Percentiles rank a stretch among this genome's conserved stretches.
Conservation (phyloP, 306 rosid genomes). For the Vigna unguiculata region DNA sequence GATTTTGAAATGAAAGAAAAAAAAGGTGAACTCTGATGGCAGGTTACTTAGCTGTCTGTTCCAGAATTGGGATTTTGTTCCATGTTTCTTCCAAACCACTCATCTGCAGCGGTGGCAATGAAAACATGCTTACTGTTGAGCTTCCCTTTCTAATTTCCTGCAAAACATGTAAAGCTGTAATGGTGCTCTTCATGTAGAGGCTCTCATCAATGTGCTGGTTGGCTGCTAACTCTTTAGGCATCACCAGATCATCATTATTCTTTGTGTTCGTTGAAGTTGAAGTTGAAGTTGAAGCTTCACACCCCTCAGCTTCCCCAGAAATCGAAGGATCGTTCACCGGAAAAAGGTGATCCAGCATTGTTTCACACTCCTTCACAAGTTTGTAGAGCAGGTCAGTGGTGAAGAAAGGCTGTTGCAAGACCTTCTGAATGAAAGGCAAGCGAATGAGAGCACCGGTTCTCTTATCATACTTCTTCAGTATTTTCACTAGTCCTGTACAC, state of each 20-base stretch:
- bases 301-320: constrained; percentile 50
- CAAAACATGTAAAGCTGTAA: constrained; percentile 73
- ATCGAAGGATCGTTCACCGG: constrained; percentile 49
- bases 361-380: constrained; percentile 90
- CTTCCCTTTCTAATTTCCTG: constrained; percentile 85
- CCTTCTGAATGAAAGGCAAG: constrained; percentile 89
- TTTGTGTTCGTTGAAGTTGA: constrained; percentile 54
- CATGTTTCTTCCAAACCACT: constrained; percentile 63
- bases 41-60: constrained; percentile 66
- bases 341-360: constrained; percentile 74
- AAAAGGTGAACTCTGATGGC: not conserved
- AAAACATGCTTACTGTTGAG: constrained; percentile 77
- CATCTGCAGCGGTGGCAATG: constrained; percentile 79
- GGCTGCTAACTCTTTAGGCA: constrained; percentile 62
- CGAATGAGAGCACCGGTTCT: constrained; percentile 97
- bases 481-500: constrained; percentile 78
- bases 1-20: not conserved
- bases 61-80: constrained; percentile 63
- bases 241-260: constrained; percentile 40
- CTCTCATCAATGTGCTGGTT: constrained; percentile 69
- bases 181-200: constrained; percentile 76
- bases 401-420: constrained; percentile 88
- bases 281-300: constrained; percentile 63
- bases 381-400: constrained; percentile 87
- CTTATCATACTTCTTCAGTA: constrained; percentile 92